Base-by-base conservation (phyloP, 306 rosid genomes). In the Neltuma alba region DNA sequence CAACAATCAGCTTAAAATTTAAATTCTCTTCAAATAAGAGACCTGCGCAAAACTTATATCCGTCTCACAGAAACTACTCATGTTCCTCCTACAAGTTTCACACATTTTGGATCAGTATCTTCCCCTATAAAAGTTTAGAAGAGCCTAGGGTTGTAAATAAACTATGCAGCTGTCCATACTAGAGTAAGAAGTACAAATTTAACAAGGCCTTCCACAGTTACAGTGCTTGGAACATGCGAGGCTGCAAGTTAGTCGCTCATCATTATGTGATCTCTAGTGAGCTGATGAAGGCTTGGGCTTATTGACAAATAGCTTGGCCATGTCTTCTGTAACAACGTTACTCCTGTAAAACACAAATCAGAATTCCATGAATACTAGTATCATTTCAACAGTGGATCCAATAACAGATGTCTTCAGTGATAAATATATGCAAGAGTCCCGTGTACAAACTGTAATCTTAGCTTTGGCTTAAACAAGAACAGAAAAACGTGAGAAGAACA, bases 271-370 rank as follows among this genome's bases (percentile, higher is more conserved):
- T 38, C 63, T 80, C 61, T 76, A 88, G 34, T 77, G 16, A 52
- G 48, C 72, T 67, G 87, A 41, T 57, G 86, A 81, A 45, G 85
- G 81, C 40, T 84, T 67, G 9, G 72, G 85, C 86, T 88, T 92
- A 70, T 88, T 87, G 83, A 95, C 96, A 82, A 95, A 95, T 34
- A 95, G 94, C 92, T 85, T 95, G 87, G 88, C 84, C 13, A 95
- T 80, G 87, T 95, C 99, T 87, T 95, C 99, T 12, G 99, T 95
- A 62, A 90, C 99, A 84, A 92, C 40, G 44, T 95, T 95, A 76
- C 89, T 93, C 97, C 99, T 95, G 93, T 44, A 84, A 83, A 81
- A 75, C 9, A 76, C 79, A 57, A 48, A 23, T 40, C 42, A 79
- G 76, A 79, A 80, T 77, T 27, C 18, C 55, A 76, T 77, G 72